phyloP scores from a whole-genome alignment of 2,329 filamentous ascomycete genomes.

The Erysiphe pisi region DNA sequence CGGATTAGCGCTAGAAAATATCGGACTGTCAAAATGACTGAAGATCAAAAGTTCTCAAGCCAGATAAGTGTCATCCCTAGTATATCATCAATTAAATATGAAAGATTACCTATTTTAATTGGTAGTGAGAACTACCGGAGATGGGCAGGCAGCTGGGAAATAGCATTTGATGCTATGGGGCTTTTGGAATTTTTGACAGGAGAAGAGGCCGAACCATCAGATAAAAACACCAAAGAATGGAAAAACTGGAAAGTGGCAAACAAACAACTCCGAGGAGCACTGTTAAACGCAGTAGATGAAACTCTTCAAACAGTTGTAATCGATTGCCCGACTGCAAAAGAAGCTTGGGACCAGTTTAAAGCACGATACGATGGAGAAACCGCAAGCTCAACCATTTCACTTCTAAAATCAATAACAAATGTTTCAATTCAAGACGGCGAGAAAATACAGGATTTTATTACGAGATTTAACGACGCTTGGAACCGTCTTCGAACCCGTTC shows the following conservation, averaged over 20 bases:
- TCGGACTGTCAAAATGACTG: no score
- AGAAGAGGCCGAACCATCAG: not conserved
- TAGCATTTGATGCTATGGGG: slow-evolving; percentile 9
- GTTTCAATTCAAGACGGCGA: not conserved
- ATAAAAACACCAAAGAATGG: not conserved
- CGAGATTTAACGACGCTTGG: slow-evolving; percentile 15
- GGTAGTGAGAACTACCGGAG: slow-evolving; percentile 13
- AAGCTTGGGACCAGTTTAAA: slow-evolving; percentile 17
- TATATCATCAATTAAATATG: not conserved
- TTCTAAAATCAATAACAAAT: slow-evolving; percentile 13
- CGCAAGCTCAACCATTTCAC: not conserved
- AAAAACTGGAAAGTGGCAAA: slow-evolving; percentile 2
- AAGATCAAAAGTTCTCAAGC: no score
- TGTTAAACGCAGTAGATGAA: not conserved
- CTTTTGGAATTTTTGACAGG: not conserved
- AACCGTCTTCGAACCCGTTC: slow-evolving; percentile 1
- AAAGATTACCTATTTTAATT: slow-evolving; percentile 10
- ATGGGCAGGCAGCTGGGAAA: slow-evolving; percentile 20
- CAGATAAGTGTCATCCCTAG: no score
- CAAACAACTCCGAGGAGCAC: slow-evolving; percentile 1
- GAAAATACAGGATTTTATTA: not conserved
- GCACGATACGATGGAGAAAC: not conserved
- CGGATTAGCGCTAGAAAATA: no score
- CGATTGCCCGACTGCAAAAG: slow-evolving; percentile 11
- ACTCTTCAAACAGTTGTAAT: slow-evolving; percentile 12